Evolutionary conservation across 2,329 filamentous ascomycete genomes (phyloP).

Genomic region (Epichloe amarillans): DNA sequence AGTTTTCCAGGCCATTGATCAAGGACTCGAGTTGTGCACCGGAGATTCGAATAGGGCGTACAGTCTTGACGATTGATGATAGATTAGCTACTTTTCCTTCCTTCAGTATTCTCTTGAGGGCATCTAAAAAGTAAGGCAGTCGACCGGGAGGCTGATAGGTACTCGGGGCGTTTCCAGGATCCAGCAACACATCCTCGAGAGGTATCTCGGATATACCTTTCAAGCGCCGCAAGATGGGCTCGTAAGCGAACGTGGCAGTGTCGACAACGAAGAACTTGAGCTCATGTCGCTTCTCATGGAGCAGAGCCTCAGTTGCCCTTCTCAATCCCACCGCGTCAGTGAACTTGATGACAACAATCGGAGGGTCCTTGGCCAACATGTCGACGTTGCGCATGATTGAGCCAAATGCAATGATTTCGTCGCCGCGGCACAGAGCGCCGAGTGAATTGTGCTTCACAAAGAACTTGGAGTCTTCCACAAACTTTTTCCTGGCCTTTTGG

Average conservation of each 20-base stretch:
- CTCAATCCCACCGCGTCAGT: constrained; percentile 29
- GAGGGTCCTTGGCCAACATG: constrained; percentile 27
- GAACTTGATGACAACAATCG: constrained; percentile 39
- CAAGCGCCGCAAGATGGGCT: constrained; percentile 49
- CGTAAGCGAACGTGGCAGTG: constrained; percentile 54
- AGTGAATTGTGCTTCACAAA: constrained; percentile 48
- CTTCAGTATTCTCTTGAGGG: too few species aligned
- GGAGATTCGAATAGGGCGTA: constrained; percentile 12
- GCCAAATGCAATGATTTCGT: constrained; percentile 46
- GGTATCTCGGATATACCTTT: constrained; percentile 42
- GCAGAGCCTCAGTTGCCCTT: constrained; percentile 31
- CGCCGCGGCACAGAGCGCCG: constrained; percentile 41
- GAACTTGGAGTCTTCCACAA: constrained; percentile 29
- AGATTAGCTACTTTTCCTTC: too few species aligned
- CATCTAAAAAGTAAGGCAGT: too few species aligned
- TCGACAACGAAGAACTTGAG: constrained; percentile 45
- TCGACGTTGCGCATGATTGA: constrained; percentile 38
- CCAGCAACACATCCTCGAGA: constrained; percentile 38
- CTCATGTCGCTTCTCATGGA: background rate
- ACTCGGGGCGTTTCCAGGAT: constrained; percentile 1
- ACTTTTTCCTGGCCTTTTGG: constrained; percentile 24
- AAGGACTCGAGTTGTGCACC: constrained; percentile 43
- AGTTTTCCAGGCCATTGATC: constrained; percentile 34
- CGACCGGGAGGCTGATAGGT: too few species aligned
- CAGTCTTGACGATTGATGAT: constrained; percentile 4